Percentiles rank a stretch among this genome's conserved stretches.
phyloP scores from a whole-genome alignment of 1,139 yeast species.

The Nakaseomyces nivariensis region DNA sequence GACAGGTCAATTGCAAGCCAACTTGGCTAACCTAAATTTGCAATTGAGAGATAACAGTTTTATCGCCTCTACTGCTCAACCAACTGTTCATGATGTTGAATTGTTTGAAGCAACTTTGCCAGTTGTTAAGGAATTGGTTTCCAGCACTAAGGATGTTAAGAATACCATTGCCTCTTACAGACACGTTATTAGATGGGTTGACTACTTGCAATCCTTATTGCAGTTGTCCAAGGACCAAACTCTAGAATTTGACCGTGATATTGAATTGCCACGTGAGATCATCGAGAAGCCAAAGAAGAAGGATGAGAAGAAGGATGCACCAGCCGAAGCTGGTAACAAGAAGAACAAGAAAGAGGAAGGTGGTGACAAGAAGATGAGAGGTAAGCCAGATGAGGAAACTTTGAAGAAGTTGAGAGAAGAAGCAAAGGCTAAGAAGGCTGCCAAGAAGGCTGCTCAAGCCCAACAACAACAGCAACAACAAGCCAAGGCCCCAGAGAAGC shows the following conservation, averaged over 20 bases:
- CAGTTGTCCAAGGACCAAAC: constrained; percentile 45
- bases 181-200: constrained; percentile 88
- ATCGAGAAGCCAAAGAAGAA: constrained; percentile 48
- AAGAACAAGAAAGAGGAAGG: constrained; percentile 30
- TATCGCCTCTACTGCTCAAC: constrained; percentile 48
- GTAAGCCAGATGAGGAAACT: constrained; percentile 53
- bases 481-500: constrained; percentile 48
- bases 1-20: constrained; percentile 44
- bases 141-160: constrained; percentile 28
- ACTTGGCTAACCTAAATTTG: constrained; percentile 54
- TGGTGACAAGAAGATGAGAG: constrained; percentile 28
- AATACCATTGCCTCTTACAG: constrained; percentile 46
- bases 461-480: constrained; percentile 41
- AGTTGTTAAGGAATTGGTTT: constrained; percentile 44
- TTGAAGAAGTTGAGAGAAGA: constrained; percentile 52
- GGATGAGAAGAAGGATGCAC: constrained; percentile 28
- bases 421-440: constrained; percentile 65
- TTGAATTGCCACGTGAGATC: constrained; percentile 59
- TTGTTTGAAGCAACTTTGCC: constrained; percentile 61
- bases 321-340: constrained; percentile 25
- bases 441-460: constrained; percentile 62
- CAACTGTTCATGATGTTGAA: constrained; percentile 57
- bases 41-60: constrained; percentile 61
- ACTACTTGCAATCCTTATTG: constrained; percentile 62
- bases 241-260: constrained; percentile 46